Base-by-base conservation (phyloP, 371 early-diverging fungal species). In the Gilbertella persicaria region DNA sequence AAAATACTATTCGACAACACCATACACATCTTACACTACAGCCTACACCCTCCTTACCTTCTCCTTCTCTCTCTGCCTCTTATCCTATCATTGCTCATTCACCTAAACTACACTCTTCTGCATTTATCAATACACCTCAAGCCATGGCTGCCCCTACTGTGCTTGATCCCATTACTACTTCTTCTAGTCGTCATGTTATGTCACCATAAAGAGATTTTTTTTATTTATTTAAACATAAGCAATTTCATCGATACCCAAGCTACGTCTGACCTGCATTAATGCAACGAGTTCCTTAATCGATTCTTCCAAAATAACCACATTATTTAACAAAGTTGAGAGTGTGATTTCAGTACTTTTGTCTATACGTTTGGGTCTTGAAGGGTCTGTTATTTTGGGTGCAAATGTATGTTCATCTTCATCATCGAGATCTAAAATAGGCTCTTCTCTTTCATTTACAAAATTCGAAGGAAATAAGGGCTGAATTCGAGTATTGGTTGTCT, bases 301-400 rank as follows among this genome's bases (percentile, higher is more conserved):
- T 71, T 97, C 97, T 58, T 97, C 93, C 48, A 97, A 56, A 24
- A 95, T 90, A 14, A 97, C 86, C 14, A 94, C 90, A 66, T 96
- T 96, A 58, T 92, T 93, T 12, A 91, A 62, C 25, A 91, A 56
- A 66, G 84, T 84, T 17, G 85, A 83, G 26, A 91, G 58, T 7
- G 75, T 72, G 50, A 80, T 87, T 39, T 67, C 73, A 20, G 74
- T 87, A 45, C 71, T 78, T 60, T 64, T 83, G 55, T 73, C 67
- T 40, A 55, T 53, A 33, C 67, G 59, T 24, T 62, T 64, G 0
- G 17, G 40, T n/a, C 60, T 42, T 0, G 77, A 74, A 4, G 73
- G 74, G 26, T 73, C 42, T 5, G 41, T 55, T n/a, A 57, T 42
- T 50, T 68, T 73, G 5, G 75, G 73, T 20, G 73, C 78, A 54